Base-by-base conservation (phyloP, 768 basidiomycete genomes). In the Auricularia cornea region DNA sequence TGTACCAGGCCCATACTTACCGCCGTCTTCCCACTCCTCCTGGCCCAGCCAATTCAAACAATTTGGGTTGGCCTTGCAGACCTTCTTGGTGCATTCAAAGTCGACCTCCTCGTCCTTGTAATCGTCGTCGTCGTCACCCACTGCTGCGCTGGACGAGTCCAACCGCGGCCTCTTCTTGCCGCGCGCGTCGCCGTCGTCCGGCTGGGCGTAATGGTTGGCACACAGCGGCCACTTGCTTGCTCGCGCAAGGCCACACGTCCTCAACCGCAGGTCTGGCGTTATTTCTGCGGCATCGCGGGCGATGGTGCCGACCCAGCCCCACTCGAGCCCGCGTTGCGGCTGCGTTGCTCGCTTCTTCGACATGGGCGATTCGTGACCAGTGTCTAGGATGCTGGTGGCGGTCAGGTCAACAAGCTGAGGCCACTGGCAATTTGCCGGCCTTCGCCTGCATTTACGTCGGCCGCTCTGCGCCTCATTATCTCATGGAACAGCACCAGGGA, bases 11-110 rank as follows among this genome's bases (percentile, higher is more conserved):
- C n/a, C 33, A 29, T 59, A 61, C 76, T 59, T 26, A 87, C 90
- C 86, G 80, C 84, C 80, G 64, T 83, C 77, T 71, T 91, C 88
- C 89, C 93, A 96, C 66, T 80, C 79, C 30, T 88, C 86, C 69
- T 92, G 92, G 4, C 92, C 92, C 32, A 97, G 76, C 75, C 92
- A 87, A 72, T 94, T 96, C 61, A 95, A 77, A 73, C 96, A 97
- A 60, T 87, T 84, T 10, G 92, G 90, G 70, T 94, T 95, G 59
- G 74, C 74, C 68, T 82, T 87, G 74, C 96, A 98, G 4, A 60
- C 31, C 64, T 83, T 87, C 68, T 83, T 84, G 63, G 72, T 78
- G 70, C 92, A 93, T 18, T 68, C 62, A 28, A 60, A 72, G 57
- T 89, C 87, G 41, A 88, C 84, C 62, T 90, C 89, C 1, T 87